These are phyloP conservation scores for Immersiporthe knoxdaviesiana DNA, from an alignment of 2,329 filamentous ascomycete genomes.

Conservation along the genomic window DNA sequence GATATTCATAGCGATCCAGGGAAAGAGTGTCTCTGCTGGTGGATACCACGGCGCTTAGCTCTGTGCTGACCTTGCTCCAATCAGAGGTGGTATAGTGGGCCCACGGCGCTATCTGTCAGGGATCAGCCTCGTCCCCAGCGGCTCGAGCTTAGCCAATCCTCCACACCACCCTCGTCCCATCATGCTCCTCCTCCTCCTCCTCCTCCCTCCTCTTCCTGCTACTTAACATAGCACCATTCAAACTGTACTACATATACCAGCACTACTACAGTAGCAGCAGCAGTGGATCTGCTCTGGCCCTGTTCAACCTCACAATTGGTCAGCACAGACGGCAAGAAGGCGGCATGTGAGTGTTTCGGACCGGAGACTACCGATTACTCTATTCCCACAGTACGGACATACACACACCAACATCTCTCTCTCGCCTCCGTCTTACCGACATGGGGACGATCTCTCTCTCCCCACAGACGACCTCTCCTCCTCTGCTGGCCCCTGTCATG, in stretches of 20 bases:
- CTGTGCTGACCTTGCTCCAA: background rate
- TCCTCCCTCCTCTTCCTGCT: background rate
- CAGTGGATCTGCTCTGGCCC: background rate
- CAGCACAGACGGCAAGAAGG: background rate
- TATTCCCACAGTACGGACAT: background rate
- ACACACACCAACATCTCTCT: background rate
- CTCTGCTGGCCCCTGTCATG: background rate
- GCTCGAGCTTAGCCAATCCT: background rate
- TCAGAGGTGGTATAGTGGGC: background rate
- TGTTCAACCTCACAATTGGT: background rate
- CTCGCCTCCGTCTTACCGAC: background rate
- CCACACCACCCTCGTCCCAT: background rate
- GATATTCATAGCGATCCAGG: background rate
- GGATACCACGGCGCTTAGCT: background rate
- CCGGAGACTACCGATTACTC: background rate
- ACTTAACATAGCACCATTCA: background rate
- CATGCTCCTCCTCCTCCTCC: background rate
- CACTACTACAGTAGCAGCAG: background rate
- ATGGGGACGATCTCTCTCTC: no score
- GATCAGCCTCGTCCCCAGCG: background rate
- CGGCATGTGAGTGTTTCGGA: background rate
- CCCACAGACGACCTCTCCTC: no score
- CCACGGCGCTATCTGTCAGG: background rate
- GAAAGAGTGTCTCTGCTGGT: background rate
- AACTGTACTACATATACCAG: background rate